These are phyloP conservation scores for Clonostachys solani DNA, from an alignment of 2,329 filamentous ascomycete genomes.

Conservation along the genomic window DNA sequence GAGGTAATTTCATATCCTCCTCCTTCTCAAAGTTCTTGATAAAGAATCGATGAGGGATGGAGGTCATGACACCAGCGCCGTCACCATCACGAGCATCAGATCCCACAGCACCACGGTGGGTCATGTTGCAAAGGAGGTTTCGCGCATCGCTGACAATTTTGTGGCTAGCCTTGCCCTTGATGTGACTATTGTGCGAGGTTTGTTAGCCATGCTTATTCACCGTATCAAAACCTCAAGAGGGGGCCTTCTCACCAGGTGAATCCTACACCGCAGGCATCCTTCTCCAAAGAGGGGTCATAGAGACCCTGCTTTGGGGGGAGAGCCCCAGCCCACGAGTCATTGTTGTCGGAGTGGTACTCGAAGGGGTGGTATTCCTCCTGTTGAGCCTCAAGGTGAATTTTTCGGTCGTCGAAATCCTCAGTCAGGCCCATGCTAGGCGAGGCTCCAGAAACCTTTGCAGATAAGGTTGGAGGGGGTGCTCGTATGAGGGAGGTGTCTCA, in stretches of 20 bases:
- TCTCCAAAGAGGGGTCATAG: conserved; percentile 93
- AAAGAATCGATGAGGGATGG: conserved; percentile 97
- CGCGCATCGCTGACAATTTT: conserved; percentile 98
- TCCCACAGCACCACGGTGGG: conserved; percentile 95
- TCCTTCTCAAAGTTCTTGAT: conserved; percentile 96
- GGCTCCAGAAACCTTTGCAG: conserved; percentile 13
- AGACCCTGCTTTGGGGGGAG: conserved; percentile 98
- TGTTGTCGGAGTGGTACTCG: conserved; percentile 85
- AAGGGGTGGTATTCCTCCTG: conserved; percentile 63
- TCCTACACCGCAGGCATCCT: conserved; percentile 99
- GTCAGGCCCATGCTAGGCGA: conserved; percentile 67
- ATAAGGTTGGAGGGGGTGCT: conserved; percentile 1
- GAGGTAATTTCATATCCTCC: conserved; percentile 81
- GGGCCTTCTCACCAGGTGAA: conserved; percentile 77
- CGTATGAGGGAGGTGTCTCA: background rate
- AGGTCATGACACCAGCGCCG: conserved; percentile 98
- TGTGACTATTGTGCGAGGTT: conserved; percentile 59
- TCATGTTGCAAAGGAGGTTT: conserved; percentile 99
- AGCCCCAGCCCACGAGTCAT: conserved; percentile 85
- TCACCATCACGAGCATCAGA: conserved; percentile 98
- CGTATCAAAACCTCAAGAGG: conserved; percentile 2
- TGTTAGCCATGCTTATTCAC: conserved; percentile 9
- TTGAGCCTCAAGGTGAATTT: conserved; percentile 56
- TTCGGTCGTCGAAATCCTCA: conserved; percentile 66
- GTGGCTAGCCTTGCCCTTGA: conserved; percentile 95